Conservation (phyloP, 2,329 filamentous ascomycete genomes). For the Zymoseptoria crescenta region DNA sequence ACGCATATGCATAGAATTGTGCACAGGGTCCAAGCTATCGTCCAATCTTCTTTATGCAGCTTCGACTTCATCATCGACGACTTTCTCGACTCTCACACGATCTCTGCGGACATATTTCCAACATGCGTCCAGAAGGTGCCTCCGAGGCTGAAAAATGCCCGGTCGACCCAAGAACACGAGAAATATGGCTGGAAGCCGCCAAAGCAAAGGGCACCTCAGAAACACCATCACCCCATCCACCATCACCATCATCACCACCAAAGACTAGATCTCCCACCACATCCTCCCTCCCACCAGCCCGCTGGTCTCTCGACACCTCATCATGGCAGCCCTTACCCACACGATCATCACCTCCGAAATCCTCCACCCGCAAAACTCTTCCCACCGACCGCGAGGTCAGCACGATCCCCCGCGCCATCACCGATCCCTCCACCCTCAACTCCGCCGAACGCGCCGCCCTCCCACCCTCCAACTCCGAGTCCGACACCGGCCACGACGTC, state of each 20-base stretch:
- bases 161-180: conserved; percentile 82
- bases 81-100: neutral
- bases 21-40: conserved; percentile 1
- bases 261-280: conserved; percentile 15
- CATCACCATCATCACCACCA: conserved; percentile 10
- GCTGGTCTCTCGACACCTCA: conserved; percentile 8
- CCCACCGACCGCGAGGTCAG: conserved; percentile 66
- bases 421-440: conserved; percentile 24
- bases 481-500: conserved; percentile 64
- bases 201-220: conserved; percentile 33
- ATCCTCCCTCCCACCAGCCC: conserved; percentile 17
- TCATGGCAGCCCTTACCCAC: conserved; percentile 15
- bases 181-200: conserved; percentile 73
- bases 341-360: conserved; percentile 25
- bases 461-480: conserved; percentile 63
- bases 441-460: conserved; percentile 27
- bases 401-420: conserved; percentile 54
- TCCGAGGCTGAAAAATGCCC: conserved; percentile 56
- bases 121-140: conserved; percentile 25
- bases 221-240: conserved; percentile 25
- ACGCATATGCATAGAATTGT: neutral
- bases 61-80: conserved; percentile 1
- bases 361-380: conserved; percentile 35
- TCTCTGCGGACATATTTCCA: conserved; percentile 1
- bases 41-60: neutral